A percentile compares a stretch with the other conserved stretches of the same genome.
phyloP scores from a whole-genome alignment of 148 eudicot species.

The Limonium bicolor region DNA sequence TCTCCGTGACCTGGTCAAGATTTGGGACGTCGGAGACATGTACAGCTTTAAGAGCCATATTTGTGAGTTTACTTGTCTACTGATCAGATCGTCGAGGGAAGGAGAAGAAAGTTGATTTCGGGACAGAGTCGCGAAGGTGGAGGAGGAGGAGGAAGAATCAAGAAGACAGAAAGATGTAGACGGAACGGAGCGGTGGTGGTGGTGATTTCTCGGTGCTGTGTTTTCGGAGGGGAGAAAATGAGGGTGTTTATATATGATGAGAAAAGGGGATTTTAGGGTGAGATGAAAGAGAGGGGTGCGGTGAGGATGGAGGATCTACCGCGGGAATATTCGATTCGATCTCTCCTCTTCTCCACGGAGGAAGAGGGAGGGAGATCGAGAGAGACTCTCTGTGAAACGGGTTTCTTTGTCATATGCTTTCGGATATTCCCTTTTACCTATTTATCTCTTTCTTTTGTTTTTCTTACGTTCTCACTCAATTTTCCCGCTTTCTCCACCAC shows the following conservation, averaged over 20 bases:
- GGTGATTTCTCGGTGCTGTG: too few species aligned
- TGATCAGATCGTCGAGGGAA: not conserved
- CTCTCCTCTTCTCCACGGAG: too few species aligned
- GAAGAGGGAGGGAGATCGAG: not conserved
- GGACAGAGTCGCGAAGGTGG: not conserved
- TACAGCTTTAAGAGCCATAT: slow-evolving; percentile 39
- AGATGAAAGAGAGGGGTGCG: too few species aligned
- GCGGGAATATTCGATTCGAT: too few species aligned
- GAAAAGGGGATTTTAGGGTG: too few species aligned
- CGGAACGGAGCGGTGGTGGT: too few species aligned
- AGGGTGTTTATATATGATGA: too few species aligned
- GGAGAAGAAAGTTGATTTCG: slow-evolving; percentile 1
- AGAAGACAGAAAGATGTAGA: too few species aligned
- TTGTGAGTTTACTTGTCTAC: too few species aligned
- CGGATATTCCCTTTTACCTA: slow-evolving; percentile 1
- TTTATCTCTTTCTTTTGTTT: not conserved
- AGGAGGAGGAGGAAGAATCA: not conserved
- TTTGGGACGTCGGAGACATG: slow-evolving; percentile 41
- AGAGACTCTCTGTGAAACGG: not conserved
- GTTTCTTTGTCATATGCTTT: slow-evolving; percentile 2
- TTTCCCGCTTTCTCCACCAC: too few species aligned
- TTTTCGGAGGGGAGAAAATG: too few species aligned
- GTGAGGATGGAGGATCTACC: too few species aligned
- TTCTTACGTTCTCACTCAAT: not conserved
- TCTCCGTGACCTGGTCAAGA: slow-evolving; percentile 31